Evolutionary conservation across 306 rosid species (phyloP).

Genomic region (Astragalus membranaceus): DNA sequence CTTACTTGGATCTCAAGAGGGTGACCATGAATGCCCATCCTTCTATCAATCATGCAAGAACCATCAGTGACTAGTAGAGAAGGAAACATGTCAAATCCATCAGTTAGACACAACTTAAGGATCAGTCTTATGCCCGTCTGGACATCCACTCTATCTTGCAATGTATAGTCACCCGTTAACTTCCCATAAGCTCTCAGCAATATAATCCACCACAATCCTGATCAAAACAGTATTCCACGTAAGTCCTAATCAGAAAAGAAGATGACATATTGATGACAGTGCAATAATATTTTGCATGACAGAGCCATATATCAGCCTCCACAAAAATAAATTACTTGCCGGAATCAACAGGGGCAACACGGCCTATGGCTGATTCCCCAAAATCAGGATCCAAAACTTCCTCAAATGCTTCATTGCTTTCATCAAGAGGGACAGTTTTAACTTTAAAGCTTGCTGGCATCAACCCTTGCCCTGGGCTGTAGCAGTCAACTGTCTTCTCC

Average conservation of each 20-base stretch:
- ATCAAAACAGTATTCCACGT: neutral
- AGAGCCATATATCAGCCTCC: too few species aligned
- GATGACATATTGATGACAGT: too few species aligned
- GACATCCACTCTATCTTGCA: slow-evolving; percentile 89
- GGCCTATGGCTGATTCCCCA: slow-evolving; percentile 96
- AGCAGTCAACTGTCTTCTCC: slow-evolving; percentile 89
- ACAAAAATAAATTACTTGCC: slow-evolving; percentile 34
- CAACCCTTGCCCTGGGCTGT: slow-evolving; percentile 90
- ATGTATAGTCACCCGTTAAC: slow-evolving; percentile 70
- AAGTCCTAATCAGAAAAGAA: too few species aligned
- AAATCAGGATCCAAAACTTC: slow-evolving; percentile 89
- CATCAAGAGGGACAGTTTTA: slow-evolving; percentile 59
- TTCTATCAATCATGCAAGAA: slow-evolving; percentile 97
- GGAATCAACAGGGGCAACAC: slow-evolving; percentile 92
- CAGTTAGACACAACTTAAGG: slow-evolving; percentile 72
- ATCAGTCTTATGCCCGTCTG: slow-evolving; percentile 85
- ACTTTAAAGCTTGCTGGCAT: slow-evolving; percentile 98
- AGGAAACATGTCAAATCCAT: slow-evolving; percentile 97
- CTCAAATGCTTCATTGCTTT: slow-evolving; percentile 62
- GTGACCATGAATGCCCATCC: slow-evolving; percentile 96
- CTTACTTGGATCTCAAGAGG: slow-evolving; percentile 93
- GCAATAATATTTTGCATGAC: too few species aligned
- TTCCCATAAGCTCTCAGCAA: slow-evolving; percentile 92
- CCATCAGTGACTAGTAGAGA: slow-evolving; percentile 81
- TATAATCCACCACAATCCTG: slow-evolving; percentile 96